Evolutionary conservation across 345 rosid species (phyloP), one percentile per base, ranked within the genome.

Genomic region (Ceriops tagal): DNA sequence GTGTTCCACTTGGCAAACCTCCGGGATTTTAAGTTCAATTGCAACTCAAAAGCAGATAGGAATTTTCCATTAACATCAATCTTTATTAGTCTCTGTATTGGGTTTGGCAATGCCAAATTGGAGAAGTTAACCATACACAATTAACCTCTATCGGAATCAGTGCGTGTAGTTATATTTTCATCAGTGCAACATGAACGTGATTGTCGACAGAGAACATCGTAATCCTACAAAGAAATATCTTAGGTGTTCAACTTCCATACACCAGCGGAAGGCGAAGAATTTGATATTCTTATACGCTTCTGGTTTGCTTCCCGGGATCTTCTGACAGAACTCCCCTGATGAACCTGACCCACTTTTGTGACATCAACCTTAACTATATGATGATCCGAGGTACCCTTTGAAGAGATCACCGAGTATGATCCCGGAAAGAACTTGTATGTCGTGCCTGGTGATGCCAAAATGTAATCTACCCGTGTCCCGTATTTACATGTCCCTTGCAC

Each of bases 401-500:
- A 91, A 43, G 96, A 91, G 35, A 91, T 59, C 37, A 89, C 98
- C 0, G 96, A 84, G 76, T 93, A 93, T 1, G 96, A 87, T 6
- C 89, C 89, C 0, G 95, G 96, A 52, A 93, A 84, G 51, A 91
- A 88, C 70, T 77, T 78, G 73, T 77, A 91, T 0, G 87, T 82
- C 4, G 86, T 83, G 27, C 80, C 76, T 20, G 85, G 86, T 20
- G 97, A 87, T 67, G 92, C 82, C 46, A 83, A 71, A 28, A 89
- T 61, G 79, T 93, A 91, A 71, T 93, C 99, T 16, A 93, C 97
- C 0, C 99, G 74, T 2, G 98, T 93, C 51, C 96, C 98, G 0
- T 93, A 91, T 80, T 93, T 93, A 86, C 99, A 93, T 20, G 99
- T 91, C 61, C 99, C 97, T 71, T 93, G 99, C 51, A 93, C 97